Evolutionary conservation across 225 moss, liverwort and hornwort species (phyloP).

Genomic region (Anthoceros angustus): DNA sequence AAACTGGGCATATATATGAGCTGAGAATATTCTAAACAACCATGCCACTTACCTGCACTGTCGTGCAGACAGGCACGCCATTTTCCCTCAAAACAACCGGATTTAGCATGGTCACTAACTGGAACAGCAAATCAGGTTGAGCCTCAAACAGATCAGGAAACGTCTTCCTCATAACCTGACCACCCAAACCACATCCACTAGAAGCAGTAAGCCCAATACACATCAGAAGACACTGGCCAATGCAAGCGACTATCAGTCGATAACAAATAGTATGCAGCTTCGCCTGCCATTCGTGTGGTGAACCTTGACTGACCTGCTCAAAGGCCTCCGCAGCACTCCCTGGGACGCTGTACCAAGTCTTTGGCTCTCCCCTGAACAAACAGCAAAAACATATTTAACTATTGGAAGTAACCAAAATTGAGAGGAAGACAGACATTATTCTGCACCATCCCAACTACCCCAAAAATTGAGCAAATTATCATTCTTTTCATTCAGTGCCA

Average conservation of each 20-base stretch:
- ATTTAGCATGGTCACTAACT: slow-evolving; percentile 84
- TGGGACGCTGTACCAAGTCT: slow-evolving; percentile 98
- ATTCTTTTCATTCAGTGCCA: background rate
- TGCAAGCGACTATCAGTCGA: background rate
- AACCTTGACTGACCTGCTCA: slow-evolving; percentile 46
- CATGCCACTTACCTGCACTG: slow-evolving; percentile 49
- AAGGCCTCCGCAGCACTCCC: slow-evolving; percentile 68
- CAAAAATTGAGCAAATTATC: background rate
- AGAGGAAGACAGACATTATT: background rate
- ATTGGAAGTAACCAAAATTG: background rate
- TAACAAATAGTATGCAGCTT: background rate
- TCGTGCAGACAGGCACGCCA: slow-evolving; percentile 62
- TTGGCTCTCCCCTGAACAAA: slow-evolving; percentile 66
- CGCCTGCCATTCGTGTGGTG: background rate
- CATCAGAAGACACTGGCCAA: background rate
- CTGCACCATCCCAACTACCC: background rate
- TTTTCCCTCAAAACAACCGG: slow-evolving; percentile 62
- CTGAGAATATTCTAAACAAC: background rate
- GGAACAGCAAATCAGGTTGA: slow-evolving; percentile 74
- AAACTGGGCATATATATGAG: background rate
- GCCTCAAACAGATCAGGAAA: slow-evolving; percentile 93
- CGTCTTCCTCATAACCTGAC: slow-evolving; percentile 72
- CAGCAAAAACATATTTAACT: background rate
- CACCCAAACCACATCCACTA: background rate
- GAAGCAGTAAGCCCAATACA: background rate